Conservation (phyloP, 306 rosid species). For the Rosa chinensis region DNA sequence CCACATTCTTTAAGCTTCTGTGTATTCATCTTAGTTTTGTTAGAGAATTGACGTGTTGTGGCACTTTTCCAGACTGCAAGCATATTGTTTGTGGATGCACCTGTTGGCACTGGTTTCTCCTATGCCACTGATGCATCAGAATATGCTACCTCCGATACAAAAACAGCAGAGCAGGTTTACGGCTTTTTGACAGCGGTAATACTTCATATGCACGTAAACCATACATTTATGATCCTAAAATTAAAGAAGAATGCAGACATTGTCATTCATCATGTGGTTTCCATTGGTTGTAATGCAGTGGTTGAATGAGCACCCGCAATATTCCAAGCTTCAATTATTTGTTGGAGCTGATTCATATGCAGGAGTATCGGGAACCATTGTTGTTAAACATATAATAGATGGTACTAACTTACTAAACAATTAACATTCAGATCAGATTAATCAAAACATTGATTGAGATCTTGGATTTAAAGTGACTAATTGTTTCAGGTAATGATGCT, state of each 20-base stretch:
- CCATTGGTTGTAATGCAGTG: conserved; percentile 20
- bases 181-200: conserved; percentile 17
- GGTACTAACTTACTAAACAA: conserved; percentile 3
- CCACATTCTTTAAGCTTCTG: background rate
- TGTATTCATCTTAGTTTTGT: background rate
- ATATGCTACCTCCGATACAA: conserved; percentile 14
- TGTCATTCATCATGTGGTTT: background rate
- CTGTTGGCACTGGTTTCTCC: conserved; percentile 32
- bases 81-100: conserved; percentile 29
- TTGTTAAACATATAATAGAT: conserved; percentile 18
- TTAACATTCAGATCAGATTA: background rate
- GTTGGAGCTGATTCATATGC: conserved; percentile 25
- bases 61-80: background rate
- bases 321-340: conserved; percentile 8
- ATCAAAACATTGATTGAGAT: background rate
- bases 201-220: background rate
- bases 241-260: background rate
- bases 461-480: background rate
- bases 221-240: background rate
- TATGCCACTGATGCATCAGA: conserved; percentile 14
- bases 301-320: conserved; percentile 19
- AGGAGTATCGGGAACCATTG: conserved; percentile 16
- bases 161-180: conserved; percentile 13
- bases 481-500: conserved; percentile 19
- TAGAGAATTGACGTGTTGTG: background rate